Conservation (phyloP, 805 yeast genomes). For the Hanseniaspora thailandica region DNA sequence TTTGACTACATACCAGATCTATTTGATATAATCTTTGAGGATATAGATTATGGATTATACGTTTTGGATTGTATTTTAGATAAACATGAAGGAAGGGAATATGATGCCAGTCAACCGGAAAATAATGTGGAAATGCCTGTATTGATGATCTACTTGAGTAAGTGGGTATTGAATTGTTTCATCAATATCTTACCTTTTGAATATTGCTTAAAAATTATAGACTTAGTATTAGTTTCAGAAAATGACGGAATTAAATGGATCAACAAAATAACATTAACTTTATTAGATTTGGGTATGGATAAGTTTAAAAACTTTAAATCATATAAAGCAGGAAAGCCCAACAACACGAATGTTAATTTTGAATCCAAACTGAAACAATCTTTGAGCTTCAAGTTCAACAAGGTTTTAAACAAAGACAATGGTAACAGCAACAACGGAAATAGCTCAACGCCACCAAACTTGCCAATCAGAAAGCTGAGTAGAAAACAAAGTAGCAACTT, state of each 20-base stretch:
- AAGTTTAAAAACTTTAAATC: neutral
- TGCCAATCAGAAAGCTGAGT: neutral
- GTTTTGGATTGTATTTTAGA: conserved; percentile 5
- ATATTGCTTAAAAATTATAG: conserved; percentile 84
- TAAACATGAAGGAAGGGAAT: neutral
- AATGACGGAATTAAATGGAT: conserved; percentile 15
- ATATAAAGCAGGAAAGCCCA: neutral
- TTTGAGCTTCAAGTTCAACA: conserved; percentile 7
- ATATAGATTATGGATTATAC: neutral
- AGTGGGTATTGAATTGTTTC: conserved; percentile 98
- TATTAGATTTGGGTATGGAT: conserved; percentile 8
- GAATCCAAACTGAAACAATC: conserved; percentile 8
- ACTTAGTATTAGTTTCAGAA: conserved; percentile 24
- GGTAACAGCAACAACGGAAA: neutral
- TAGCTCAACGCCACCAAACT: neutral
- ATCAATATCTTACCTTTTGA: conserved; percentile 85
- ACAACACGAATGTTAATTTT: neutral
- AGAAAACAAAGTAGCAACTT: neutral
- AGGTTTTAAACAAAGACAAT: conserved; percentile 3
- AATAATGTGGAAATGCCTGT: conserved; percentile 1
- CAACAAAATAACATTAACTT: conserved; percentile 3
- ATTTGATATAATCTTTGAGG: conserved; percentile 3
- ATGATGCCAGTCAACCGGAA: neutral
- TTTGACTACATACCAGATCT: conserved; percentile 8
- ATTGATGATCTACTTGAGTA: conserved; percentile 29